Percentiles rank a stretch among this genome's conserved stretches.
These are phyloP conservation scores for Lasiodiplodia citricola DNA, from an alignment of 2,329 filamentous ascomycete genomes.

Conservation along the genomic window DNA sequence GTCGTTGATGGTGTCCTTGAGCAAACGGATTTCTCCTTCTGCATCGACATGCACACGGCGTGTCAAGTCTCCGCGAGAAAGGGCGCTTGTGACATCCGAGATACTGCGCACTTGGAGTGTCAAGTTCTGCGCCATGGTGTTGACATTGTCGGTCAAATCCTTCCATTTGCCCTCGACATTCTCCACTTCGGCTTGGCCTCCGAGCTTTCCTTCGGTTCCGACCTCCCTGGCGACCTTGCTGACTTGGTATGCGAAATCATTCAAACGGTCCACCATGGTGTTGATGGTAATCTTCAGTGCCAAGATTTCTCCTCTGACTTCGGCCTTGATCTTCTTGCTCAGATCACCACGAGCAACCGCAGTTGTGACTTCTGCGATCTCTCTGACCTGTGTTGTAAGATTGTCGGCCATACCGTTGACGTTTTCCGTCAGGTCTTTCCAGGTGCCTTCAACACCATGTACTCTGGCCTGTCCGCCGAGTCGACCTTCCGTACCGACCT, in stretches of 20 bases:
- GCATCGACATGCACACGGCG: slow-evolving; percentile 95
- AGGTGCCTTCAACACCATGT: slow-evolving; percentile 59
- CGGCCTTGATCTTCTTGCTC: slow-evolving; percentile 58
- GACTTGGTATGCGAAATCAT: slow-evolving; percentile 69
- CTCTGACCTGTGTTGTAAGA: slow-evolving; percentile 57
- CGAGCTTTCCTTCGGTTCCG: slow-evolving; percentile 68
- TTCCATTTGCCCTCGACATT: slow-evolving; percentile 72
- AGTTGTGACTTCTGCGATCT: slow-evolving; percentile 60
- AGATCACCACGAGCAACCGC: slow-evolving; percentile 59
- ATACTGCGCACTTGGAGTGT: slow-evolving; percentile 81
- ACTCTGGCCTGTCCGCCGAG: slow-evolving; percentile 59
- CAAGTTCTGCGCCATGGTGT: slow-evolving; percentile 70
- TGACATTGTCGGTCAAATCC: slow-evolving; percentile 70
- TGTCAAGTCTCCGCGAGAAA: slow-evolving; percentile 94
- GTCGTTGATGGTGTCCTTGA: slow-evolving; percentile 98
- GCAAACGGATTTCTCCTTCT: slow-evolving; percentile 88
- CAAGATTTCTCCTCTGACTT: slow-evolving; percentile 58
- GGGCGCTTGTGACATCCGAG: slow-evolving; percentile 91
- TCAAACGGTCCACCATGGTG: slow-evolving; percentile 69
- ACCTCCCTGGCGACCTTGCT: slow-evolving; percentile 70
- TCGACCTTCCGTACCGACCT: slow-evolving; percentile 58
- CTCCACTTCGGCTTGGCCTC: slow-evolving; percentile 67
- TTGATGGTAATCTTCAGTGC: slow-evolving; percentile 84
- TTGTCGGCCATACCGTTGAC: slow-evolving; percentile 61
- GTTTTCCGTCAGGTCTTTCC: slow-evolving; percentile 60